phyloP scores from a whole-genome alignment of 805 yeast genomes.

The Lipomyces oligophaga region DNA sequence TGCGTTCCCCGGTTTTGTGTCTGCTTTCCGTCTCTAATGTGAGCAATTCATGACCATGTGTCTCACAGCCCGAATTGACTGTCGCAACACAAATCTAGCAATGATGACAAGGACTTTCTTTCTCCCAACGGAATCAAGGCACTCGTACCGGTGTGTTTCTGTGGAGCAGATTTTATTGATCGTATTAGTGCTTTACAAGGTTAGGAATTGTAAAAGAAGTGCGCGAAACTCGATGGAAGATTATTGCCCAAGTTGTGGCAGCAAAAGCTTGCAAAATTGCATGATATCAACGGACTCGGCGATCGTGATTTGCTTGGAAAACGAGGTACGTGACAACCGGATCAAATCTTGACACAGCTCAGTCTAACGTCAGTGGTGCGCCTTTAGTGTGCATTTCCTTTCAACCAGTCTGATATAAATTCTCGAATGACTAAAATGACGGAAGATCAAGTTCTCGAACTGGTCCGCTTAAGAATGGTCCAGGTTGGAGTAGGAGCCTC shows the following conservation, averaged over 20 bases:
- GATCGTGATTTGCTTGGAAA: constrained; percentile 11
- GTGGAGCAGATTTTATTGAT: no score
- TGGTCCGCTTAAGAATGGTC: constrained; percentile 11
- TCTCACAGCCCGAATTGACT: no score
- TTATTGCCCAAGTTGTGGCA: constrained; percentile 17
- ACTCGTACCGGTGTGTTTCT: no score
- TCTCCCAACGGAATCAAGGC: no score
- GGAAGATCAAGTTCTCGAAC: constrained; percentile 8
- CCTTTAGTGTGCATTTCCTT: constrained; percentile 15
- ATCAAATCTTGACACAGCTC: no score
- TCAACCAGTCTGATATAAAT: constrained; percentile 4
- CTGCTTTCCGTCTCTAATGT: background rate
- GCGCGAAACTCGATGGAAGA: no score
- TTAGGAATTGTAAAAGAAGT: no score
- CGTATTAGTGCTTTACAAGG: no score
- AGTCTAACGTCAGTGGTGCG: background rate
- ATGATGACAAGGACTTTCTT: no score
- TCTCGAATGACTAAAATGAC: constrained; percentile 1
- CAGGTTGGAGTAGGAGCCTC: constrained; percentile 8
- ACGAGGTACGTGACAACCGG: background rate
- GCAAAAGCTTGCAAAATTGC: constrained; percentile 9
- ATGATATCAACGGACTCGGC: constrained; percentile 10
- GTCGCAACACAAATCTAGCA: no score
- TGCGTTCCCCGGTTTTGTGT: background rate
- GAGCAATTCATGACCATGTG: background rate